These are phyloP conservation scores for Escovopsis sp. DNA, from an alignment of 2,329 filamentous ascomycete genomes.

Conservation along the genomic window DNA sequence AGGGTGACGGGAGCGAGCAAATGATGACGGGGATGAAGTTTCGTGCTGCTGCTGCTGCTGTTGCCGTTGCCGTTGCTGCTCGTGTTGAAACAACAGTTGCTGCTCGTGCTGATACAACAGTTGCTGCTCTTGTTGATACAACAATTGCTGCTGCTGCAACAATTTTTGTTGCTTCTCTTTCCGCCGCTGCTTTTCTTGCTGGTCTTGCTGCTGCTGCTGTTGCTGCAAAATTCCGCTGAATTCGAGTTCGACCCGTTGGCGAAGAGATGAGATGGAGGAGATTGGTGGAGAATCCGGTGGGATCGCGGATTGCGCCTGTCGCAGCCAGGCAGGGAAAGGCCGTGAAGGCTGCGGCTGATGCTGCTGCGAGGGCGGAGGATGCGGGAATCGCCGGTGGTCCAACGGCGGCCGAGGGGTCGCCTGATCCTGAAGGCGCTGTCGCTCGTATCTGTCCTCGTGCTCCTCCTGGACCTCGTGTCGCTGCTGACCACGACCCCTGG, in stretches of 20 bases:
- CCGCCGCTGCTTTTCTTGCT: too few species aligned
- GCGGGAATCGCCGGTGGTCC: too few species aligned
- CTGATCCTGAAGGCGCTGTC: too few species aligned
- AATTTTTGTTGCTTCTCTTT: too few species aligned
- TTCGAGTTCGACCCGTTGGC: too few species aligned
- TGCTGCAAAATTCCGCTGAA: too few species aligned
- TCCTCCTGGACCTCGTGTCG: constrained; percentile 6
- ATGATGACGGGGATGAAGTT: background rate
- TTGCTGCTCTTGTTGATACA: too few species aligned
- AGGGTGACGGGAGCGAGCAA: background rate
- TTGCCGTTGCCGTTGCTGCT: background rate
- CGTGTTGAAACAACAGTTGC: background rate
- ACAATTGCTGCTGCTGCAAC: too few species aligned
- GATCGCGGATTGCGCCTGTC: background rate
- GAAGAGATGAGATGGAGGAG: background rate
- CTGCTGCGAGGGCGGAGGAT: background rate
- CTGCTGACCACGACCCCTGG: constrained; percentile 1
- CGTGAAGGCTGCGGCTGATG: background rate
- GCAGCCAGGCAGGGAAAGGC: background rate
- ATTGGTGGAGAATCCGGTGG: constrained; percentile 14
- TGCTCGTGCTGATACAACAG: too few species aligned
- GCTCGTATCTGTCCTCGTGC: background rate
- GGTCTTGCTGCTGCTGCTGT: too few species aligned
- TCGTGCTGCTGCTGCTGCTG: background rate
- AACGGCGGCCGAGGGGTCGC: too few species aligned